Evolutionary conservation across 352 stramenopile genomes (phyloP), one percentile per base, ranked within the genome.

Genomic region (Pythium insidiosum): DNA sequence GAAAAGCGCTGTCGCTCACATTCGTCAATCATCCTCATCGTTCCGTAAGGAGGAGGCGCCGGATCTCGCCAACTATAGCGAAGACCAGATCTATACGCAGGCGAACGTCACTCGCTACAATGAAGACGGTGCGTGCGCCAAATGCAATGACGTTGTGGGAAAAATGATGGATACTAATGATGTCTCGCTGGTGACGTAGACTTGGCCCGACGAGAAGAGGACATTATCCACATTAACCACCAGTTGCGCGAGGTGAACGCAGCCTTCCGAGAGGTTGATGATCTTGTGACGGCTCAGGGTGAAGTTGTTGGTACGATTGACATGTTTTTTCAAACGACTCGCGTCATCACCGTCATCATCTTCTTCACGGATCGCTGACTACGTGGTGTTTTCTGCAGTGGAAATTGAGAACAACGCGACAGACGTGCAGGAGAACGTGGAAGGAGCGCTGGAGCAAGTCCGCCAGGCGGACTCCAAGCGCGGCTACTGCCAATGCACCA

Each of bases 191-290:
- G 10, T 5, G 24, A 21, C 28, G 16, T 21, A 63, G 60, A 72
- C 41, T 39, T 72, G 5, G 50, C 39, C 33, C 49, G 58, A 40
- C 53, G 62, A 22, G 62, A 72, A 56, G 58, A 64, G 33, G 62
- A 72, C 35, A 65, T 72, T 15, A 30, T 72, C 25, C 57, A 68
- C 22, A 72, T 72, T 23, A 68, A 67, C 39, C 62, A 72, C 43
- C 58, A 72, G 33, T 45, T 72, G 36, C 52, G 54, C 5, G 62
- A 72, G 39, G 61, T 72, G 16, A 72, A 72, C 29, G 62, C 62
- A 5, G 58, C 62, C 2, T 72, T 65, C 55, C 45, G 50, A 21
- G 62, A 72, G 43, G 47, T 72, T 19, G 62, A 68, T 31, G 62
- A 63, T 16, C 28, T 72, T 23, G 46, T 72, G 21, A 26, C 63